These are phyloP conservation scores for Striga hermonthica DNA, from an alignment of 305 asterid genomes.

Conservation along the genomic window DNA sequence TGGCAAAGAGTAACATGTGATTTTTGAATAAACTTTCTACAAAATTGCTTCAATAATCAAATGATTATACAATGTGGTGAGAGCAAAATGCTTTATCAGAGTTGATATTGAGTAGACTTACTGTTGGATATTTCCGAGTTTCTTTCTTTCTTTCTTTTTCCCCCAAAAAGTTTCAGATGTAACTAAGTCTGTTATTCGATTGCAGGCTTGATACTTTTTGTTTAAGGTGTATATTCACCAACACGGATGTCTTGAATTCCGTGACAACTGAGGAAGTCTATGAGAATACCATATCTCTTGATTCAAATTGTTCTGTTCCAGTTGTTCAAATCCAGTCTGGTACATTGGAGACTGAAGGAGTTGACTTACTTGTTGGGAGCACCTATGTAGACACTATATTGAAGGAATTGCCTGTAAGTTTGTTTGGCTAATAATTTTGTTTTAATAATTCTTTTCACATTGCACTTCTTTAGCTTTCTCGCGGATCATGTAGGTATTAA, in stretches of 20 bases:
- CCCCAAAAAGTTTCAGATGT: neutral
- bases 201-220: constrained; percentile 50
- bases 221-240: constrained; percentile 60
- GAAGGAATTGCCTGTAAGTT: constrained; percentile 75
- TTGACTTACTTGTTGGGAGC: constrained; percentile 56
- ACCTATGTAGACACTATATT: constrained; percentile 70
- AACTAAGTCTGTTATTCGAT: constrained; percentile 22
- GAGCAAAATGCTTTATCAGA: neutral
- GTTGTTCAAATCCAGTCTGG: constrained; percentile 60
- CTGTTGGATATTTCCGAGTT: neutral
- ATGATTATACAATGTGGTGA: neutral
- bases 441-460: neutral
- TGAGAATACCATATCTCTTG: constrained; percentile 46
- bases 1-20: neutral
- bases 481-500: constrained; percentile 59
- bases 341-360: constrained; percentile 67
- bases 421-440: neutral
- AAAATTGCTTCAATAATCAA: neutral
- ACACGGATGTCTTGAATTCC: constrained; percentile 57
- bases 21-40: neutral
- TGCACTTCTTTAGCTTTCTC: constrained; percentile 19
- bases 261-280: constrained; percentile 49
- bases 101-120: constrained; percentile 14
- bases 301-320: constrained; percentile 54
- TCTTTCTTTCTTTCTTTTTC: no score